Evolutionary conservation across 768 basidiomycete species (phyloP), one percentile per base, ranked within the genome.

Genomic region (Dentipellis sp.): DNA sequence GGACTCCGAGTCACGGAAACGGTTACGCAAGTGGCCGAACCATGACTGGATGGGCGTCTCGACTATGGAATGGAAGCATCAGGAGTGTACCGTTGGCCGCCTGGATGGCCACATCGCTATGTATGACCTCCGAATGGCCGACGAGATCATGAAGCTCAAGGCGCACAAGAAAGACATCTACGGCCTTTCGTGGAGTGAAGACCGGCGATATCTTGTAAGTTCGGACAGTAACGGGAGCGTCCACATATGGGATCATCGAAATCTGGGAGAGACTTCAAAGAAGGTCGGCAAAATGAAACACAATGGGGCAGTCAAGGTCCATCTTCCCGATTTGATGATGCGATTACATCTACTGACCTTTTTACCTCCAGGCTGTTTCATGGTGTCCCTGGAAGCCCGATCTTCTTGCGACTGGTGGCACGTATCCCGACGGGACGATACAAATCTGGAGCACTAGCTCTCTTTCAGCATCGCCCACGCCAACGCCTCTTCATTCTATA

Each of bases 381-480:
- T 88, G 86, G 86, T 83, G 83, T 62, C 85, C 86, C 0, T 88
- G 86, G 86, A 81, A 86, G 61, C 72, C 74, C 4, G 79, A 79
- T 55, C 72, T 88, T 4, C 72, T 88, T 29, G 86, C 86, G 4
- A 79, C 83, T 0, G 86, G 85, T 14, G 82, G 85, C 11, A 79
- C 78, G 12, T 82, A 81, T 45, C 77, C 77, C 12, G 86, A 88
- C 60, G 80, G 81, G 50, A 73, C 68, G 29, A 74, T 82, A 62
- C 79, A 76, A 56, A 72, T 83, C 40, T 83, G 80, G 74, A 76
- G 71, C 62, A 71, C 72, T 23, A 75, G 74, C 38, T 57, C 72
- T 23, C 79, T 80, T 3, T 68, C 75, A 10, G 71, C 75, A 7
- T 72, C 72, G 10, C 37, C 56, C n/a, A 50, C 56, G 10, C 73